Percentiles rank a stretch among this genome's conserved stretches.
Evolutionary conservation across 768 basidiomycete genomes (phyloP).

Genomic region (Dacryopinax primogenitus): DNA sequence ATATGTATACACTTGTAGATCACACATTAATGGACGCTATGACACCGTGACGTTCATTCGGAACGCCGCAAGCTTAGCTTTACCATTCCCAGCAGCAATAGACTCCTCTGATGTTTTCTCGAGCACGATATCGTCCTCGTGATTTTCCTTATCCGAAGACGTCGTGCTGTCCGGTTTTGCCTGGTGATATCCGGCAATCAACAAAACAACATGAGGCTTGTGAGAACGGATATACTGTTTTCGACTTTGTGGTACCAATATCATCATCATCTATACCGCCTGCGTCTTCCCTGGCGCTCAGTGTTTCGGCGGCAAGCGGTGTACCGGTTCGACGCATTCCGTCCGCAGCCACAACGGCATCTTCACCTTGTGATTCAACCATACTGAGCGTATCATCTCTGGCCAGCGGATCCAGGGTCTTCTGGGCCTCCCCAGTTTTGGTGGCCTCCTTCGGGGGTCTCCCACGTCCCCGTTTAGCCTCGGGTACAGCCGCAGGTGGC

Average conservation of each 20-base stretch:
- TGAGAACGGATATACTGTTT: background rate
- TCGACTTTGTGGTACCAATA: background rate
- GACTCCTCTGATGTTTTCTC: background rate
- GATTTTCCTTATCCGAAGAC: constrained; percentile 4
- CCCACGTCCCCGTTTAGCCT: background rate
- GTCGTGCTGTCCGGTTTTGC: constrained; percentile 1
- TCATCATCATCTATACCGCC: background rate
- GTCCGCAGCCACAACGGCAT: background rate
- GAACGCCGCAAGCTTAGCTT: constrained; percentile 1
- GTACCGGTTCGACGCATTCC: background rate
- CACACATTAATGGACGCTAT: background rate
- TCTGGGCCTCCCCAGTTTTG: background rate
- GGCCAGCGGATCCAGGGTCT: background rate
- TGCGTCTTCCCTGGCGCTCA: background rate
- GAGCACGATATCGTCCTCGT: background rate
- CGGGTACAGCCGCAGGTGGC: background rate
- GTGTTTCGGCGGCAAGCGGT: background rate
- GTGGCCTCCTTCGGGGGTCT: background rate
- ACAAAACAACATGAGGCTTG: background rate
- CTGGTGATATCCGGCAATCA: background rate
- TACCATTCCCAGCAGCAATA: background rate
- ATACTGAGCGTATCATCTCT: background rate
- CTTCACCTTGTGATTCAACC: background rate
- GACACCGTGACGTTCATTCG: background rate
- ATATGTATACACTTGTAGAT: background rate